Conservation (phyloP, 1,284 basidiomycete genomes). For the Ganoderma leucocontextum region DNA sequence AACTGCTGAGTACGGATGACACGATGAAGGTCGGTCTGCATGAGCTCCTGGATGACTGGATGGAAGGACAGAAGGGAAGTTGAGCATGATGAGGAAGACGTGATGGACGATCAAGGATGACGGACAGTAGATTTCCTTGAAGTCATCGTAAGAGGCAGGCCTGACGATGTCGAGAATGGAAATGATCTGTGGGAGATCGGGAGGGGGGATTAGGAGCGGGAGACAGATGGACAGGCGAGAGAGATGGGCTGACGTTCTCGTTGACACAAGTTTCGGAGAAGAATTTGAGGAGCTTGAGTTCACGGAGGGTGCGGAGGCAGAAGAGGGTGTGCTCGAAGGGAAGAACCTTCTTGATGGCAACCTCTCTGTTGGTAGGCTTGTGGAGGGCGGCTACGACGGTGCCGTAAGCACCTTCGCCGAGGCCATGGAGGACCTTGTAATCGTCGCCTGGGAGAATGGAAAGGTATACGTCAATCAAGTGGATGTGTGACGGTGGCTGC, state of each 20-base stretch:
- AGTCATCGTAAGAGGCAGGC: conserved; percentile 76
- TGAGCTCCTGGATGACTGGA: conserved; percentile 86
- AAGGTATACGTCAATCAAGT: conserved; percentile 5
- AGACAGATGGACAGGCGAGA: neutral
- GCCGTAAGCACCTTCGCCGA: conserved; percentile 83
- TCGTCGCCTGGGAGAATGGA: conserved; percentile 61
- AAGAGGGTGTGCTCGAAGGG: conserved; percentile 88
- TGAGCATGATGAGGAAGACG: neutral
- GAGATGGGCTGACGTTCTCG: conserved; percentile 61
- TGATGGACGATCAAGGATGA: conserved; percentile 16
- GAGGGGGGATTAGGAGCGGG: neutral
- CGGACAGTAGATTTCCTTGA: conserved; percentile 86
- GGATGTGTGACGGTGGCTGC: neutral
- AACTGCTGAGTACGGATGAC: conserved; percentile 91
- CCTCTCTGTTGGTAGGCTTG: conserved; percentile 66
- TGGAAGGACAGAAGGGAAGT: neutral
- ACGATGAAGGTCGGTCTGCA: conserved; percentile 92
- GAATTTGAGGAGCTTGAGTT: conserved; percentile 84
- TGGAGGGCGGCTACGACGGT: conserved; percentile 76
- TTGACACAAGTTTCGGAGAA: conserved; percentile 86
- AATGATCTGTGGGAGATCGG: conserved; percentile 67
- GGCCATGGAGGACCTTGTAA: conserved; percentile 78
- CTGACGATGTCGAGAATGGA: conserved; percentile 89
- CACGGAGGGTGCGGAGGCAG: conserved; percentile 78
- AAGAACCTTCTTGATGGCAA: conserved; percentile 87